A percentile compares a stretch with the other conserved stretches of the same genome.
phyloP scores from a whole-genome alignment of 2,329 filamentous ascomycete species.

The Stenocarpella maydis region DNA sequence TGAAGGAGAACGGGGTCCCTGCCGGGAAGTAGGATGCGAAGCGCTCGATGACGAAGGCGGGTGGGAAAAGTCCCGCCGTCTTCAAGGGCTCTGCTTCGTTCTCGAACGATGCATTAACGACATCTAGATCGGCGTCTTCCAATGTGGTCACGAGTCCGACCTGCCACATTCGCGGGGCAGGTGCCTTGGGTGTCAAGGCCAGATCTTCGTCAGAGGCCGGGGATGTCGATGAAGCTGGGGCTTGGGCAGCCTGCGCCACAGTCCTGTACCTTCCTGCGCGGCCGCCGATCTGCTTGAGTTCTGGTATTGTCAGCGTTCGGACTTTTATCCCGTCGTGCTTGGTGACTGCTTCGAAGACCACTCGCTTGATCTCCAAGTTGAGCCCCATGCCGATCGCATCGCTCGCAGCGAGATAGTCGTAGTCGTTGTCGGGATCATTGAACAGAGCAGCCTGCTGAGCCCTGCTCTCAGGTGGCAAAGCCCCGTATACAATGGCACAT shows the following conservation, averaged over 20 bases:
- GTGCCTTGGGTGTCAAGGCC: slow-evolving; percentile 11
- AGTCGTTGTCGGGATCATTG: slow-evolving; percentile 95
- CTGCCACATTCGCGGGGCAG: slow-evolving; percentile 31
- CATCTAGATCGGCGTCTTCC: slow-evolving; percentile 71
- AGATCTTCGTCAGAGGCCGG: background rate
- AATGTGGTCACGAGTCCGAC: slow-evolving; percentile 83
- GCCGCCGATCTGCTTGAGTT: slow-evolving; percentile 94
- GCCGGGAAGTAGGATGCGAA: slow-evolving; percentile 86
- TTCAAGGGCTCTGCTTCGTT: slow-evolving; percentile 70
- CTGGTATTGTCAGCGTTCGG: slow-evolving; percentile 71
- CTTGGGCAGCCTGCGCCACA: slow-evolving; percentile 63
- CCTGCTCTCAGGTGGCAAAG: slow-evolving; percentile 89
- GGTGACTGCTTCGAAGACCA: slow-evolving; percentile 81
- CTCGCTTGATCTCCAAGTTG: slow-evolving; percentile 89
- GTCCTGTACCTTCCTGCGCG: slow-evolving; percentile 87
- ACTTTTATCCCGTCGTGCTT: slow-evolving; percentile 74
- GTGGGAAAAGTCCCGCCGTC: slow-evolving; percentile 78
- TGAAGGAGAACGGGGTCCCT: slow-evolving; percentile 82
- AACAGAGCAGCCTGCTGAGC: slow-evolving; percentile 91
- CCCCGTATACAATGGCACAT: slow-evolving; percentile 93
- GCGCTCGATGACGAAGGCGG: slow-evolving; percentile 72
- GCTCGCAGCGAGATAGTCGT: slow-evolving; percentile 92
- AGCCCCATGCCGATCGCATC: slow-evolving; percentile 98
- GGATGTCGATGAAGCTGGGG: slow-evolving; percentile 24
- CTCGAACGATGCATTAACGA: slow-evolving; percentile 69